These are phyloP conservation scores for Ceratobasidium sp. DNA, from an alignment of 1,284 basidiomycete genomes.

Conservation along the genomic window DNA sequence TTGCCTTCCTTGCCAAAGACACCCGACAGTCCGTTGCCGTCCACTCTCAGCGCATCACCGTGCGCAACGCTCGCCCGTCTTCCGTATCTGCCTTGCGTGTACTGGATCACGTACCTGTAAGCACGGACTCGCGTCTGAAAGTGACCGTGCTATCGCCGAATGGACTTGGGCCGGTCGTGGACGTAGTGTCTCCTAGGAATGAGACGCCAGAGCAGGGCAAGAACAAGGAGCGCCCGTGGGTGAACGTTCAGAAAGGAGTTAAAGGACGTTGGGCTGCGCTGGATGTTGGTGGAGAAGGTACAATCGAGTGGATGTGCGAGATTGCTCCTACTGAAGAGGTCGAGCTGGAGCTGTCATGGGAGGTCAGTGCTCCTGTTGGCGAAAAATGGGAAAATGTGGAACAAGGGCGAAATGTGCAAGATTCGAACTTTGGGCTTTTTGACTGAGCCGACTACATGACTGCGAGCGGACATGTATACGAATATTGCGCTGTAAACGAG, in stretches of 20 bases:
- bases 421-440: too few relatives aligned
- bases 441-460: too few relatives aligned
- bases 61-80: slow-evolving; percentile 47
- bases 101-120: slow-evolving; percentile 48
- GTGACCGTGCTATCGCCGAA: slow-evolving; percentile 47
- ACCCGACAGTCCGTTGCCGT: slow-evolving; percentile 44
- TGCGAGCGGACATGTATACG: too few relatives aligned
- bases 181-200: neutral
- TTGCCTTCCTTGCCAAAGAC: slow-evolving; percentile 39
- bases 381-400: slow-evolving; percentile 44
- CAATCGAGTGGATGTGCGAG: slow-evolving; percentile 48
- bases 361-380: slow-evolving; percentile 46
- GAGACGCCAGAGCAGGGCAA: slow-evolving; percentile 1
- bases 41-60: slow-evolving; percentile 47
- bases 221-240: slow-evolving; percentile 1
- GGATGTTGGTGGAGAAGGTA: slow-evolving; percentile 45
- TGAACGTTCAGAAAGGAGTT: slow-evolving; percentile 34
- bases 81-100: slow-evolving; percentile 45
- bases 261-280: slow-evolving; percentile 40
- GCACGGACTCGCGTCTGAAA: slow-evolving; percentile 48
- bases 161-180: slow-evolving; percentile 14
- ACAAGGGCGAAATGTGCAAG: neutral
- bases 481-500: too few relatives aligned
- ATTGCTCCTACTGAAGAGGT: slow-evolving; percentile 42
- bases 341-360: slow-evolving; percentile 47